Base-by-base conservation (phyloP, 352 stramenopile genomes). In the Halophytophthora polymorphica region DNA sequence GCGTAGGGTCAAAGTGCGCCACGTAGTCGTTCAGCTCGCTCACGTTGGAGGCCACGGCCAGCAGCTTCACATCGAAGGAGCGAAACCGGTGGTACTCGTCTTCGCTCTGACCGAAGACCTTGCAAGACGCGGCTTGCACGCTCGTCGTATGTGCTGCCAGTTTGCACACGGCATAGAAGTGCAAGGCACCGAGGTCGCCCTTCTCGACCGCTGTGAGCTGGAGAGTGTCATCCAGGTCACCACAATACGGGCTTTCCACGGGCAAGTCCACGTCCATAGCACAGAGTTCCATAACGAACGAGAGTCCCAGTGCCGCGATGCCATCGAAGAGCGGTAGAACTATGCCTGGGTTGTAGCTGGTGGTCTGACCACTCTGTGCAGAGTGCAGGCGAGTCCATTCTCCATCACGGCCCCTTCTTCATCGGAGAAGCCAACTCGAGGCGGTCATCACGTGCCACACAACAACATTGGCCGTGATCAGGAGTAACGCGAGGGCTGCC, bases 201-300 rank as follows among this genome's bases (percentile, higher is more conserved):
- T 61, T 37, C 21, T 46, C 18, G n/a, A 50, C 56, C 48, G 83
- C 55, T 42, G 50, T 45, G 1, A 46, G 42, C 44, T 71, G 63
- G 15, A 77, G 37, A 12, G 54, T 29, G 2, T 45, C 29, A 17
- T 45, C 66, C 35, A 88, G 61, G 36, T 88, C 77, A 34, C 73
- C 77, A 44, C 77, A 88, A 38, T 88, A 69, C 2, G 77, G 70
- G 2, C 85, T 60, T 33, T 88, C 74, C n/a, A 85, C 63, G 6
- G 77, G 77, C 29, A 86, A 31, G 8, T 60, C 39, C 19, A 86
- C 55, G 10, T 71, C 40, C 5, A 83, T 52, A 6, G 31, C 53
- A 37, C 72, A 56, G 34, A 86, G 53, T 47, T 86, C 67, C 45
- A 83, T 49, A n/a, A 88, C 50, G 2, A 88, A 65, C 45, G 77